Evolutionary conservation across 352 stramenopile genomes (phyloP).

Genomic region (Pythium phragmitis): DNA sequence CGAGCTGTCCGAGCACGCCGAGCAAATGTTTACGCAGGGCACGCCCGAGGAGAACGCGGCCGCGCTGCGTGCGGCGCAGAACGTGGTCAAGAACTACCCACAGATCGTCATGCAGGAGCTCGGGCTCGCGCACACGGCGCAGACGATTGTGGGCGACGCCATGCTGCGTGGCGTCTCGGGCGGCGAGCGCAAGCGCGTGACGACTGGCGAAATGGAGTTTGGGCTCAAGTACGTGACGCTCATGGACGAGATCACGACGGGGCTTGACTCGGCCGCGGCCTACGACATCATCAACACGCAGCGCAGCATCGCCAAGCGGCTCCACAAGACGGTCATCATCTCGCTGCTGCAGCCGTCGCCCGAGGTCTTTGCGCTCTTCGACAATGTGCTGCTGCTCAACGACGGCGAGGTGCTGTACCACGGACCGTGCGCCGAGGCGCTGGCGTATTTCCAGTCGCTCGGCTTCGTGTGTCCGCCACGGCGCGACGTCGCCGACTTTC

Average conservation of each 20-base stretch:
- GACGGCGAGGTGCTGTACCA: conserved; percentile 89
- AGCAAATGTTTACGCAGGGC: conserved; percentile 37
- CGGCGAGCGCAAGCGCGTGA: conserved; percentile 70
- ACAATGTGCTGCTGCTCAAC: conserved; percentile 91
- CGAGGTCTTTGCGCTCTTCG: conserved; percentile 93
- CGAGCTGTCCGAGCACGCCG: conserved; percentile 29
- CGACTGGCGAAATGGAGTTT: conserved; percentile 82
- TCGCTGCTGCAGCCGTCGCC: conserved; percentile 90
- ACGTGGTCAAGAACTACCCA: conserved; percentile 47
- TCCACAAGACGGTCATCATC: conserved; percentile 62
- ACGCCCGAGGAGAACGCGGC: conserved; percentile 42
- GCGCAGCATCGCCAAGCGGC: conserved; percentile 31
- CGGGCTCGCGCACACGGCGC: conserved; percentile 60
- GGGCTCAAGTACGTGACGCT: conserved; percentile 56
- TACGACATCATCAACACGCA: conserved; percentile 86
- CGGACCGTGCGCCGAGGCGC: conserved; percentile 54
- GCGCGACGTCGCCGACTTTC: conserved; percentile 90
- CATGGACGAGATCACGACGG: conserved; percentile 92
- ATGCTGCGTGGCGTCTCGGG: conserved; percentile 57
- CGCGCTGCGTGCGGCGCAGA: conserved; percentile 34
- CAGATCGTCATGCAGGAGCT: conserved; percentile 53
- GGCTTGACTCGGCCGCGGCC: conserved; percentile 79
- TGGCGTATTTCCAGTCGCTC: conserved; percentile 77
- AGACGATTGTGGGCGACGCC: conserved; percentile 65
- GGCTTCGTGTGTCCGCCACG: conserved; percentile 54